Percentiles rank a stretch among this genome's conserved stretches.
These are phyloP conservation scores for Xylariomycetidae sp. DNA, from an alignment of 2,329 filamentous ascomycete species.

Conservation along the genomic window DNA sequence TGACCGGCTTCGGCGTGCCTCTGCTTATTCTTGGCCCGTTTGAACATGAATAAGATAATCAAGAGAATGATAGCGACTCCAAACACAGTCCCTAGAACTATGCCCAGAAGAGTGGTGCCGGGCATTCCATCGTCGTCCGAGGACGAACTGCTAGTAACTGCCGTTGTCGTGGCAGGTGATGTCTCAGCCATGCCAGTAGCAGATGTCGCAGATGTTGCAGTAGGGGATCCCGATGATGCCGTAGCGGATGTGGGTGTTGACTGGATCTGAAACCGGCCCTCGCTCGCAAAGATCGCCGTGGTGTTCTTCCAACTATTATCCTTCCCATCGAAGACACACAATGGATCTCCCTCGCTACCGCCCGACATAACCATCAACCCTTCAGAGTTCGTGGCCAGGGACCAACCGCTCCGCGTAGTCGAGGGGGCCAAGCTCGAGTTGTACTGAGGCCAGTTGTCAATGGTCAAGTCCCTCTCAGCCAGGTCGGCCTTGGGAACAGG, in stretches of 20 bases:
- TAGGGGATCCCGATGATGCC: slow-evolving; percentile 29
- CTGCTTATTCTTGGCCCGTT: slow-evolving; percentile 54
- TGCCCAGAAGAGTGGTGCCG: slow-evolving; percentile 66
- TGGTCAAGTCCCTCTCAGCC: slow-evolving; percentile 44
- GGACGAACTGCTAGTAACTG: slow-evolving; percentile 19
- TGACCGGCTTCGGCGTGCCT: slow-evolving; percentile 44
- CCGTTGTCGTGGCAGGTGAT: slow-evolving; percentile 5
- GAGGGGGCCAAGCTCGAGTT: slow-evolving; percentile 69
- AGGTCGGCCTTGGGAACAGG: slow-evolving; percentile 30
- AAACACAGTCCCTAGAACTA: slow-evolving; percentile 76
- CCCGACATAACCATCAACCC: slow-evolving; percentile 76
- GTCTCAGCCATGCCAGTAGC: slow-evolving; percentile 9
- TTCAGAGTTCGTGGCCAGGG: slow-evolving; percentile 61
- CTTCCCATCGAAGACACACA: slow-evolving; percentile 73
- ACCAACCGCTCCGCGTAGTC: slow-evolving; percentile 61
- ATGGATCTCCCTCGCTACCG: slow-evolving; percentile 59
- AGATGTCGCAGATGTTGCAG: slow-evolving; percentile 17
- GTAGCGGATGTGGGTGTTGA: slow-evolving; percentile 11
- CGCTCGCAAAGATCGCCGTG: slow-evolving; percentile 51
- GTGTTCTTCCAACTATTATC: slow-evolving; percentile 77
- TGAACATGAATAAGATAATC: slow-evolving; percentile 64
- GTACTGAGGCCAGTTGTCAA: slow-evolving; percentile 70
- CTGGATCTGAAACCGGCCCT: slow-evolving; percentile 33
- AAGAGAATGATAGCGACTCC: slow-evolving; percentile 69
- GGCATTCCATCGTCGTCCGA: slow-evolving; percentile 16